These are phyloP conservation scores for Tympanopsis confertula DNA, from an alignment of 2,329 filamentous ascomycete genomes.

Conservation along the genomic window DNA sequence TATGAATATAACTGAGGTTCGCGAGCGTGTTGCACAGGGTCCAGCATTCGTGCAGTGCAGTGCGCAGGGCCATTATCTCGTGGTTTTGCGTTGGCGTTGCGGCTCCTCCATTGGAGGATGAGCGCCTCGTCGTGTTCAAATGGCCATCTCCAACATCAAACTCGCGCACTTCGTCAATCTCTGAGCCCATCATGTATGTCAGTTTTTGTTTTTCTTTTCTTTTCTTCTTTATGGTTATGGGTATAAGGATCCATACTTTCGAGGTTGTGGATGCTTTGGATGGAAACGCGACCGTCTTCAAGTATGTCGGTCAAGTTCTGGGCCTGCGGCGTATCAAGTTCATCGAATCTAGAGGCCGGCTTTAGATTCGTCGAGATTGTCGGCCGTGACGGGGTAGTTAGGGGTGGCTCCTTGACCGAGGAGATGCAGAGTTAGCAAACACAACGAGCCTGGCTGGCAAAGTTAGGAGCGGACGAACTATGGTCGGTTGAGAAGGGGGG, in stretches of 20 bases:
- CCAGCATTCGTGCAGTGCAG: constrained; percentile 81
- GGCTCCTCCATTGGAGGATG: constrained; percentile 34
- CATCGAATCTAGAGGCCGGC: constrained; percentile 51
- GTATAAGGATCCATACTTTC: constrained; percentile 65
- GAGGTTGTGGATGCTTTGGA: constrained; percentile 62
- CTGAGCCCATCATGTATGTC: no score
- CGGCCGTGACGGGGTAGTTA: constrained; percentile 48
- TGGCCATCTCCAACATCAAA: not conserved
- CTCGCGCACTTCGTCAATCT: not conserved
- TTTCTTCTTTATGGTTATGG: no score
- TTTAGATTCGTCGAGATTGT: constrained; percentile 64
- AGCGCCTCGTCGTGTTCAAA: not conserved
- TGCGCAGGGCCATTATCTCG: constrained; percentile 58
- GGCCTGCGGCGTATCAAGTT: constrained; percentile 67
- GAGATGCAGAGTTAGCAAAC: no score
- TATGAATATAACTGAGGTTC: constrained; percentile 71
- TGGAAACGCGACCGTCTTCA: constrained; percentile 43
- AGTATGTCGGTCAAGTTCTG: constrained; percentile 71
- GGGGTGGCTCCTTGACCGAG: constrained; percentile 21
- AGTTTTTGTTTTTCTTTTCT: no score
- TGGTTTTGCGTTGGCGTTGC: constrained; percentile 48
- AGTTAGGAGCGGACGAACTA: no score
- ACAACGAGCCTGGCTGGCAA: no score
- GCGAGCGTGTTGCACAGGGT: constrained; percentile 85
- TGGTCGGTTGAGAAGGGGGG: no score